Evolutionary conservation across 139 green algal genomes (phyloP).

Genomic region (Picochlorum sp.): DNA sequence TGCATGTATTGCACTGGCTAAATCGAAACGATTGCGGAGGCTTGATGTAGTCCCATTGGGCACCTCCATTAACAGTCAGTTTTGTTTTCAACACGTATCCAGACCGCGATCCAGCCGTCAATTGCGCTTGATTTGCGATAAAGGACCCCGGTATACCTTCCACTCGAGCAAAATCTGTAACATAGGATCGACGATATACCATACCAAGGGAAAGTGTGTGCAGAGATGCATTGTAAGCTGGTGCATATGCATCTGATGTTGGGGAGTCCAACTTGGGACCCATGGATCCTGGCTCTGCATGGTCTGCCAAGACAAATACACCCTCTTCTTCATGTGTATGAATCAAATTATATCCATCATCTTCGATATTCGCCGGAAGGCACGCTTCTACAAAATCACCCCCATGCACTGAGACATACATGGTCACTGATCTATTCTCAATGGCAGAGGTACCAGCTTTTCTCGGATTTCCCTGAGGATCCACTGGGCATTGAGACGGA

Average conservation of each 20-base stretch:
- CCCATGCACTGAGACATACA: slow-evolving; percentile 47
- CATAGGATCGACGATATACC: slow-evolving; percentile 49
- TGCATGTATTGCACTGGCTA: slow-evolving; percentile 35
- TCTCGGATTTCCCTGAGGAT: slow-evolving; percentile 46
- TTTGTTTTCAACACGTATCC: slow-evolving; percentile 25
- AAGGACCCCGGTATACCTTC: slow-evolving; percentile 50
- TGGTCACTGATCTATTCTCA: slow-evolving; percentile 26
- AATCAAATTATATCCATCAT: slow-evolving; percentile 67
- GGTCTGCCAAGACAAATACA: slow-evolving; percentile 68
- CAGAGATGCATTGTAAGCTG: slow-evolving; percentile 60
- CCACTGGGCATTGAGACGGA: slow-evolving; percentile 58
- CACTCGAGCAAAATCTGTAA: slow-evolving; percentile 68
- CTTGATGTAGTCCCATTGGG: slow-evolving; percentile 58
- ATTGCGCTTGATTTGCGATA: too few relatives aligned
- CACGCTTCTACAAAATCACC: slow-evolving; percentile 59
- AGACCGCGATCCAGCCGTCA: background rate
- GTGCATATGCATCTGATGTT: slow-evolving; percentile 53
- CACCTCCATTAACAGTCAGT: slow-evolving; percentile 77
- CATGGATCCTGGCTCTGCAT: slow-evolving; percentile 22
- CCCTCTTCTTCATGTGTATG: slow-evolving; percentile 62
- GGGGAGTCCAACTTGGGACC: slow-evolving; percentile 44
- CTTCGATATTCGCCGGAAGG: slow-evolving; percentile 58
- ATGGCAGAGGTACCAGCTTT: slow-evolving; percentile 18
- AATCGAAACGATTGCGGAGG: slow-evolving; percentile 22
- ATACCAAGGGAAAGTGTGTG: slow-evolving; percentile 60